Evolutionary conservation across 2,329 filamentous ascomycete genomes (phyloP).

Genomic region (Coniochaeta ligniaria): DNA sequence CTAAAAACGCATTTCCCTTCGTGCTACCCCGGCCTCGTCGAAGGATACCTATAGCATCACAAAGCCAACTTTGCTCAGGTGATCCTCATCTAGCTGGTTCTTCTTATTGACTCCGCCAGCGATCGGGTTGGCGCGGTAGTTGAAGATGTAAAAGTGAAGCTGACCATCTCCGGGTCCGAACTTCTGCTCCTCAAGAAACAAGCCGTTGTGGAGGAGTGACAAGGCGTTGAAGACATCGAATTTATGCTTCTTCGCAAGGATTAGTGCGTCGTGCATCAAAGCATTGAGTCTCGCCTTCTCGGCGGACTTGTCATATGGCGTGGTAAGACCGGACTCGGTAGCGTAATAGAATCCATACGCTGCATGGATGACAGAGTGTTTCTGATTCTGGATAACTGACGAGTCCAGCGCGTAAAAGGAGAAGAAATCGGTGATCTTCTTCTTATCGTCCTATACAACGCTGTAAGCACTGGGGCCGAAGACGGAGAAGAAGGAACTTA

Average conservation of each 20-base stretch:
- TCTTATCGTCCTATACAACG: conserved; percentile 43
- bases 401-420: conserved; percentile 96
- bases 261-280: conserved; percentile 77
- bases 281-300: conserved; percentile 75
- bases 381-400: conserved; percentile 75
- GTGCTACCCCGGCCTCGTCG: too few species aligned
- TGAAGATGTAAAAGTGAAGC: conserved; percentile 95
- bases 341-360: conserved; percentile 98
- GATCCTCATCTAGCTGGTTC: conserved; percentile 70
- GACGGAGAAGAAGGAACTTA: conserved; percentile 20
- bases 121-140: conserved; percentile 85
- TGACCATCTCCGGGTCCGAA: conserved; percentile 93
- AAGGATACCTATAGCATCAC: conserved; percentile 55
- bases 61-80: conserved; percentile 80
- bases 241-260: conserved; percentile 73
- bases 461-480: not conserved
- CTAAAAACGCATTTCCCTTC: too few species aligned
- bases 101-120: conserved; percentile 74
- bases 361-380: conserved; percentile 73
- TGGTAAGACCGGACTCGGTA: conserved; percentile 65
- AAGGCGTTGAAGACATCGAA: conserved; percentile 98
- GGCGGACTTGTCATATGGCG: conserved; percentile 44
- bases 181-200: conserved; percentile 90
- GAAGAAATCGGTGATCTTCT: conserved; percentile 91
- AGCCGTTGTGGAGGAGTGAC: conserved; percentile 84